Base-by-base conservation (phyloP, 148 eudicot genomes). In the Silene latifolia region DNA sequence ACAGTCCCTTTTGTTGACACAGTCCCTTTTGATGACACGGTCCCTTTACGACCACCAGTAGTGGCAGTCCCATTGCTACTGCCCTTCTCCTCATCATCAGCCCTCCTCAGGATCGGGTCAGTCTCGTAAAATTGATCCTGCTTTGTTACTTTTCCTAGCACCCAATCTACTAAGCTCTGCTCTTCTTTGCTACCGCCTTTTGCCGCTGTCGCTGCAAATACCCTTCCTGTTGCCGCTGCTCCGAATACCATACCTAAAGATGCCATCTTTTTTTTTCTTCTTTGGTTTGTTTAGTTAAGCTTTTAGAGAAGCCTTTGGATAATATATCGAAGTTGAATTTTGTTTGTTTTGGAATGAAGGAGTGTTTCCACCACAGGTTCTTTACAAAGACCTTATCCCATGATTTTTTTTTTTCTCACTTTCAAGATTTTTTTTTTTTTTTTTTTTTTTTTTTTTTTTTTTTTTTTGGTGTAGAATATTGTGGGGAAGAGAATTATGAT, bases 61-160 rank as follows among this genome's bases (percentile, higher is more conserved):
- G 78, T 53, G 72, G 81, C 74, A 42, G 39, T 73, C 54, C 79
- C 53, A 71, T 79, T 57, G 74, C 74, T 71, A 27, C 24, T 73
- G 39, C 71, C 72, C 4, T 69, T 14, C 56, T 74, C 77, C 7
- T 68, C 85, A 14, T 68, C 85, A 14, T 82, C 85, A 68, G 68
- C 77, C 74, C 63, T 73, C 64, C 79, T 23, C 19, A 82, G 80
- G 66, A 82, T 56, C 1, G 82, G 82, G 71, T 82, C 85, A 29
- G 82, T 79, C 58, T 82, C 82, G 54, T 74, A 76, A 20, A 82
- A 72, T 72, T 82, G 85, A 51, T 82, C 85, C 39, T 76, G 62
- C 75, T 82, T 79, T 19, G 74, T 17, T 17, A 81, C 0, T 21
- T 56, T 73, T 21, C 80, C 83, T 0, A 82, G 67, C 5, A 82